These are phyloP conservation scores for Podospora australis DNA, from an alignment of 495 filamentous ascomycete genomes.

Conservation along the genomic window DNA sequence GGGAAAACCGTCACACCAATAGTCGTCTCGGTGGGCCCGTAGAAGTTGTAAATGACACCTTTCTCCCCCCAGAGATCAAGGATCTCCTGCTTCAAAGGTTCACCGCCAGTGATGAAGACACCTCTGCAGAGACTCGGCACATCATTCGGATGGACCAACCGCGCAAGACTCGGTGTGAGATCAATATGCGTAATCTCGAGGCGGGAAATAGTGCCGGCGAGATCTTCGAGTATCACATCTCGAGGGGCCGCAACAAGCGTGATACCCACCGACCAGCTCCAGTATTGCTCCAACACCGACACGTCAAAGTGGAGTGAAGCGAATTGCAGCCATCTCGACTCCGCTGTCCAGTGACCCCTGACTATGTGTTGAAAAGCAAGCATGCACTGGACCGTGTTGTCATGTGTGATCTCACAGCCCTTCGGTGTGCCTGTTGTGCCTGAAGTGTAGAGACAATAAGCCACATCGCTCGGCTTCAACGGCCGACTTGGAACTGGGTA, in stretches of 20 bases:
- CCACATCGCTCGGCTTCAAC: conserved; percentile 42
- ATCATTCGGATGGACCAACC: conserved; percentile 54
- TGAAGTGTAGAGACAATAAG: conserved; percentile 74
- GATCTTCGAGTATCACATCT: conserved; percentile 71
- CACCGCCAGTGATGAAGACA: conserved; percentile 72
- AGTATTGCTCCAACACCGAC: conserved; percentile 80
- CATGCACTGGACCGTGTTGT: conserved; percentile 71
- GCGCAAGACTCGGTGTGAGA: conserved; percentile 64
- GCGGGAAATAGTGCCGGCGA: conserved; percentile 59
- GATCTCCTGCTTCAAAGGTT: conserved; percentile 65
- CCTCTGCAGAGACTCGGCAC: conserved; percentile 61
- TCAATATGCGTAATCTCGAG: conserved; percentile 83
- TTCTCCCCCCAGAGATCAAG: conserved; percentile 60
- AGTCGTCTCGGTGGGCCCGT: conserved; percentile 83
- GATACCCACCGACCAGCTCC: conserved; percentile 82
- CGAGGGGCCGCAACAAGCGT: conserved; percentile 69
- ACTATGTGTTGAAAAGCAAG: conserved; percentile 67
- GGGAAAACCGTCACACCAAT: conserved; percentile 81
- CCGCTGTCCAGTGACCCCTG: conserved; percentile 54
- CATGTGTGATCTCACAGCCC: conserved; percentile 67
- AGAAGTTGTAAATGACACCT: conserved; percentile 66
- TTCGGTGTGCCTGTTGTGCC: conserved; percentile 80
- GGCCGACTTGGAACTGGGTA: conserved; percentile 17
- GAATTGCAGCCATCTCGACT: conserved; percentile 78
- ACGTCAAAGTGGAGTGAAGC: conserved; percentile 88